phyloP scores from a whole-genome alignment of 768 basidiomycete species.

The Mycena indigotica region DNA sequence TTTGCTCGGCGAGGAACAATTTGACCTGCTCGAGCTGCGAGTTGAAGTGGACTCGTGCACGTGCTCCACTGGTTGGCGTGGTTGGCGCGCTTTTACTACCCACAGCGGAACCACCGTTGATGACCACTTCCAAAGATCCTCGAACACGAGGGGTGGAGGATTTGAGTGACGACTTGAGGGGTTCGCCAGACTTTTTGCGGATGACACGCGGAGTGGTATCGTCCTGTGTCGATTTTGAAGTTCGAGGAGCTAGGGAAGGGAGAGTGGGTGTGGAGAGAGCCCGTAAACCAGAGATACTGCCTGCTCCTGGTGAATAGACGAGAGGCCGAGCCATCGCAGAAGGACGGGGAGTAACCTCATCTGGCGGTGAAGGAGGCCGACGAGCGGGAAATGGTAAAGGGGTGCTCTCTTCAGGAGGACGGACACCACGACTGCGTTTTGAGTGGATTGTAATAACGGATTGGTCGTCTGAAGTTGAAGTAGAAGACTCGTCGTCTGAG shows the following conservation, averaged over 20 bases:
- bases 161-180: conserved; percentile 90
- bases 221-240: conserved; percentile 27
- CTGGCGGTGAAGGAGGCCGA: conserved; percentile 17
- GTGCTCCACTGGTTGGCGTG: conserved; percentile 78
- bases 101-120: conserved; percentile 33
- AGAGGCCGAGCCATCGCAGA: conserved; percentile 34
- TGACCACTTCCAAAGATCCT: conserved; percentile 55
- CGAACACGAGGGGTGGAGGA: conserved; percentile 55
- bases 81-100: conserved; percentile 74
- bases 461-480: conserved; percentile 39
- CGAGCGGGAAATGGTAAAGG: conserved; percentile 40
- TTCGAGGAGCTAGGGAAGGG: conserved; percentile 26
- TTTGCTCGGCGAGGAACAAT: conserved; percentile 92
- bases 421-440: conserved; percentile 38
- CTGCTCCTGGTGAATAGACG: conserved; percentile 43
- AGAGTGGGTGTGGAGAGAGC: conserved; percentile 37
- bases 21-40: conserved; percentile 91
- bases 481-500: conserved; percentile 35
- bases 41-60: conserved; percentile 93
- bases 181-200: conserved; percentile 93
- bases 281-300: conserved; percentile 27
- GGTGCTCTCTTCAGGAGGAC: conserved; percentile 45
- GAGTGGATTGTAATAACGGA: conserved; percentile 34
- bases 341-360: conserved; percentile 34
- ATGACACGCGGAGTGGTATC: conserved; percentile 50